Conservation (phyloP, 495 filamentous ascomycete genomes). For the Paragyromitra xinjiangensis region DNA sequence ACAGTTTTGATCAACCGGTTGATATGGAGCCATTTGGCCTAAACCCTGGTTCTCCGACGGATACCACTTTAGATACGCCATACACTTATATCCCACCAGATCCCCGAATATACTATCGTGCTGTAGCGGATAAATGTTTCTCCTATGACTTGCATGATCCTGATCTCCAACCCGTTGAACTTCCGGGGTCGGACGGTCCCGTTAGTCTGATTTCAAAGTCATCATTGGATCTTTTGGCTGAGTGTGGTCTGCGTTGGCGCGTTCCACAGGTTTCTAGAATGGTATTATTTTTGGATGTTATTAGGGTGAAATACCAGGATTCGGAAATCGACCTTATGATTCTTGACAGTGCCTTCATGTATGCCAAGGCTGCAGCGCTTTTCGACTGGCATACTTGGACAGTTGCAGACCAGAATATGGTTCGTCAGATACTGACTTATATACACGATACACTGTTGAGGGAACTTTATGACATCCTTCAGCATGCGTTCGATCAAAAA, state of each 20-base stretch:
- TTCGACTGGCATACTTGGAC: constrained; percentile 77
- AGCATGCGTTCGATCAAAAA: constrained; percentile 89
- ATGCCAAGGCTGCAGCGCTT: constrained; percentile 71
- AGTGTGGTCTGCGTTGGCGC: constrained; percentile 88
- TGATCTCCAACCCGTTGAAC: constrained; percentile 65
- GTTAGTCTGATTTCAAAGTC: constrained; percentile 79
- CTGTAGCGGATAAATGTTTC: constrained; percentile 66
- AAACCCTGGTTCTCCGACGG: constrained; percentile 61
- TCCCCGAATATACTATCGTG: constrained; percentile 79
- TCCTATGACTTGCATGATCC: constrained; percentile 68
- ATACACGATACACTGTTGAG: constrained; percentile 84
- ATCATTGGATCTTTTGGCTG: constrained; percentile 82
- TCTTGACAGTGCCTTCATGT: constrained; percentile 81
- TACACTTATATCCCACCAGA: constrained; percentile 93
- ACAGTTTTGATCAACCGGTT: constrained; percentile 78
- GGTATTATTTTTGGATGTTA: constrained; percentile 84
- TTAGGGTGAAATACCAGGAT: constrained; percentile 83
- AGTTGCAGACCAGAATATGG: constrained; percentile 75
- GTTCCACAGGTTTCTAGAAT: constrained; percentile 83
- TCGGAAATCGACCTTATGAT: constrained; percentile 82
- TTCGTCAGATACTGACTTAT: constrained; percentile 75
- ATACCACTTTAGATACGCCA: constrained; percentile 59
- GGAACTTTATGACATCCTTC: constrained; percentile 84
- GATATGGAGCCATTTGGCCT: constrained; percentile 69
- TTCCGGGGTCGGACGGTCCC: constrained; percentile 63